Percentiles rank a stretch among this genome's conserved stretches.
Evolutionary conservation across 495 filamentous ascomycete species (phyloP).

Genomic region (Immersiella caudata): DNA sequence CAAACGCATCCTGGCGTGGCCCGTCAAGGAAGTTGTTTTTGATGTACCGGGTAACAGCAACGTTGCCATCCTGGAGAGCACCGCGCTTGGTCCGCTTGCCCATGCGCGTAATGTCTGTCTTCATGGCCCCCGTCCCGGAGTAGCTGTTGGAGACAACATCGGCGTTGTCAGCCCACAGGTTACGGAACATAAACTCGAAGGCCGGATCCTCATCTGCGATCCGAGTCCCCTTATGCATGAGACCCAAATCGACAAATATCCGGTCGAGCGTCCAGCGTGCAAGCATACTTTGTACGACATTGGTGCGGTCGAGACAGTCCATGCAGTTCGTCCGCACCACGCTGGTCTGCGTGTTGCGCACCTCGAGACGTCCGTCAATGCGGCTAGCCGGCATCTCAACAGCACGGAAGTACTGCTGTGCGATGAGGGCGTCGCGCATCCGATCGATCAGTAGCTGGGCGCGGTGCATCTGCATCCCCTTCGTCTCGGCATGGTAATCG

Average conservation of each 20-base stretch:
- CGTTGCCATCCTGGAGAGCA: slow-evolving; percentile 76
- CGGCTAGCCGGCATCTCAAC: slow-evolving; percentile 74
- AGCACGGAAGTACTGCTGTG: slow-evolving; percentile 90
- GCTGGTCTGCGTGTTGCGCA: slow-evolving; percentile 75
- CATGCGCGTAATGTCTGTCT: slow-evolving; percentile 92
- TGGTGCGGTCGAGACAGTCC: slow-evolving; percentile 98
- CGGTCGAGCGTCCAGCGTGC: slow-evolving; percentile 84
- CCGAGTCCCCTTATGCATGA: slow-evolving; percentile 69
- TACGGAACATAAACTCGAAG: slow-evolving; percentile 89
- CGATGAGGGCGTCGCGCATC: slow-evolving; percentile 67
- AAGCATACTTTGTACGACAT: slow-evolving; percentile 95
- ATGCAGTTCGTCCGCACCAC: slow-evolving; percentile 98
- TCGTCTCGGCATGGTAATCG: slow-evolving; percentile 97
- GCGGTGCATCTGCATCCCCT: slow-evolving; percentile 89
- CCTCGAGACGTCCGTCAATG: slow-evolving; percentile 69
- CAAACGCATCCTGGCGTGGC: slow-evolving; percentile 90
- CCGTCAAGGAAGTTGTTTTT: slow-evolving; percentile 93
- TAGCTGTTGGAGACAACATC: slow-evolving; percentile 91
- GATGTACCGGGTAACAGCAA: slow-evolving; percentile 82
- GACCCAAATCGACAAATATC: slow-evolving; percentile 79
- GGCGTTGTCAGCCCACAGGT: slow-evolving; percentile 97
- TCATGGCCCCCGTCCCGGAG: slow-evolving; percentile 92
- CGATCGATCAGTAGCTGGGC: slow-evolving; percentile 84
- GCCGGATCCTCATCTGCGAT: slow-evolving; percentile 68
- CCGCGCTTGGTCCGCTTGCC: slow-evolving; percentile 84